These are phyloP conservation scores for Leccinum pachyderme DNA, from an alignment of 1,284 basidiomycete species.

Conservation along the genomic window DNA sequence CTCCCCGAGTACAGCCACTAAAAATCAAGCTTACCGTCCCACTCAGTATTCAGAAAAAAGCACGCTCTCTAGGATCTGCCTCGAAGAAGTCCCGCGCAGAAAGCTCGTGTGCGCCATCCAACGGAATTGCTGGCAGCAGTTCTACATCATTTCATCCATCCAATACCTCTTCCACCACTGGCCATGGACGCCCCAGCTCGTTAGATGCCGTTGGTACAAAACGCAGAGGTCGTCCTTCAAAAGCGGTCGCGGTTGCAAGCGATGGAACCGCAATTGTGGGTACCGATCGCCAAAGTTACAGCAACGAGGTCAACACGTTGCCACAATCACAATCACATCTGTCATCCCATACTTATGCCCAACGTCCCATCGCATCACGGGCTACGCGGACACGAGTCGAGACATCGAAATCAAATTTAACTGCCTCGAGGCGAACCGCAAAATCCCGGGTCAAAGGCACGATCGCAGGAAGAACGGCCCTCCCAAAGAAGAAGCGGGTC, in stretches of 20 bases:
- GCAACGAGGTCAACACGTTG: conserved; percentile 34
- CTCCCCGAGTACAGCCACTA: conserved; percentile 42
- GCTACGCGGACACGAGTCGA: conserved; percentile 23
- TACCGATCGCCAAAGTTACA: conserved; percentile 19
- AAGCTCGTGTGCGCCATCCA: conserved; percentile 11
- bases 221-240: conserved; percentile 56
- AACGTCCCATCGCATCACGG: conserved; percentile 25
- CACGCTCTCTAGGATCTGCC: conserved; percentile 27
- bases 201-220: conserved; percentile 41
- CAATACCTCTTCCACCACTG: conserved; percentile 26
- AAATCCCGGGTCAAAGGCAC: conserved; percentile 40
- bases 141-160: conserved; percentile 12
- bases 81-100: conserved; percentile 23
- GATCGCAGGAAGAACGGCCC: conserved; percentile 38
- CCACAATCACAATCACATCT: conserved; percentile 36
- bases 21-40: conserved; percentile 78
- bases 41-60: conserved; percentile 46
- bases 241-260: conserved; percentile 35
- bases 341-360: conserved; percentile 24
- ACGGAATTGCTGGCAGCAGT: conserved; percentile 20
- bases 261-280: conserved; percentile 25
- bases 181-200: conserved; percentile 20
- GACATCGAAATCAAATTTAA: conserved; percentile 32
- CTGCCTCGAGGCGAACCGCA: conserved; percentile 33
- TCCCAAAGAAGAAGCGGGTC: conserved; percentile 32